A percentile compares a stretch with the other conserved stretches of the same genome.
Evolutionary conservation across 176 grass and related monocot genomes (phyloP).

Genomic region (Cymbopogon citratus): DNA sequence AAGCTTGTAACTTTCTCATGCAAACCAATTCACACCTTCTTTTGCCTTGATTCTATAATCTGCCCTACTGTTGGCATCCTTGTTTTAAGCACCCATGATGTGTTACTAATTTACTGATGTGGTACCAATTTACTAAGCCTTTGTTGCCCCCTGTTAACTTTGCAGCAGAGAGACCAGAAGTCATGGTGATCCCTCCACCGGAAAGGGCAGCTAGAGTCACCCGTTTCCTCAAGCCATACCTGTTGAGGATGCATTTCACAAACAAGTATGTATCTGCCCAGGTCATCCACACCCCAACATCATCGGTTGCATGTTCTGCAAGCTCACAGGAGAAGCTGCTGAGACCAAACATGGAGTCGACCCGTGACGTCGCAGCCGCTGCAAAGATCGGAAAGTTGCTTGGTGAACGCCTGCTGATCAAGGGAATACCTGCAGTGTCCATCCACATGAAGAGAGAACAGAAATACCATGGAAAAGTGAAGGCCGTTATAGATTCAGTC

Average conservation of each 20-base stretch:
- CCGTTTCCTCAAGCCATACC: slow-evolving; percentile 35
- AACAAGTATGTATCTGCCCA: slow-evolving; percentile 59
- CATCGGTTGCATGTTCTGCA: slow-evolving; percentile 51
- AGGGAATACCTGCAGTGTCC: slow-evolving; percentile 64
- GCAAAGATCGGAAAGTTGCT: slow-evolving; percentile 70
- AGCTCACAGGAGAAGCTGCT: slow-evolving; percentile 76
- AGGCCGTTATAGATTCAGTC: no score
- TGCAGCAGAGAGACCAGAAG: neutral
- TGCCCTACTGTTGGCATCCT: neutral
- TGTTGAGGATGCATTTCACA: slow-evolving; percentile 77
- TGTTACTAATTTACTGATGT: neutral
- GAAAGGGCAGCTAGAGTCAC: slow-evolving; percentile 45
- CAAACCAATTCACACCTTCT: neutral
- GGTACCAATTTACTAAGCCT: neutral
- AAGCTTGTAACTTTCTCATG: neutral
- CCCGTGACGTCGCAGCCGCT: slow-evolving; percentile 56
- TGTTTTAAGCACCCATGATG: neutral
- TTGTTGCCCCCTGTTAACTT: neutral
- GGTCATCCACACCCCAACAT: slow-evolving; percentile 63
- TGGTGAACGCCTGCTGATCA: slow-evolving; percentile 64
- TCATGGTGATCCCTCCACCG: slow-evolving; percentile 71
- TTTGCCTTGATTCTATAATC: neutral
- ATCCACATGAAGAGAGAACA: no score
- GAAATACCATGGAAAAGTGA: no score
- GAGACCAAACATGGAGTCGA: slow-evolving; percentile 57